Base-by-base conservation (phyloP, 176 grass and related monocot species). In the Themeda triandra region DNA sequence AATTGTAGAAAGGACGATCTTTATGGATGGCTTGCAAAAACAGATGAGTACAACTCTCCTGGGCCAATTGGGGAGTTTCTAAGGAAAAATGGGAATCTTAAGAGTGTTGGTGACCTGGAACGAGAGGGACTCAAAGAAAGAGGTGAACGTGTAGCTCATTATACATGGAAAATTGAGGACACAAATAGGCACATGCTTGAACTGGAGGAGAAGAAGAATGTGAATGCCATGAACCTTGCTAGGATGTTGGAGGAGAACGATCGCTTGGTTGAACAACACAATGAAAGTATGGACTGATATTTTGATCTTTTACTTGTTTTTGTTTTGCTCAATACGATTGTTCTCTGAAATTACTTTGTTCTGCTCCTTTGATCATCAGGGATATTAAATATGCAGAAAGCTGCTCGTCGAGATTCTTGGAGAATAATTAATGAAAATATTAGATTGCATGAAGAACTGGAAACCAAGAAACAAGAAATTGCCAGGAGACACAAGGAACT, bases 11-110 rank as follows among this genome's bases (percentile, higher is more conserved):
- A 35, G 33, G 33, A 66, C 0, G 82, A 92, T 64, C 56, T 94
- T 51, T 92, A 89, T 91, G 89, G 86, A 41, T 91, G 92, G 92
- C 45, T 89, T 76, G 92, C 86, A 53, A 86, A 73, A 46, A 76
- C 73, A 17, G 87, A 82, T 70, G 89, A 94, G n/a, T 92, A 88
- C 66, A 68, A 80, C 45, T 79, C 77, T 33, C 17, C 13, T 76
- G 89, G 87, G 2, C 56, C 85, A 36, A 64, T 87, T 80, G 92
- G 89, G 45, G 73, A 86, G 51, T 75, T 92, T 80, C 69, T 94
- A 32, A 79, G 75, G 41, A 85, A 89, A 58, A 85, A 85, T 85
- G 89, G 87, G 62, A 79, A 80, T 68, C 42, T 94, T 44, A 89
- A 71, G 88, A 85, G 45, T 76, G 39, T 94, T 25, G 46, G 24